Evolutionary conservation across 768 basidiomycete species (phyloP).

Genomic region (Suillus clintonianus): DNA sequence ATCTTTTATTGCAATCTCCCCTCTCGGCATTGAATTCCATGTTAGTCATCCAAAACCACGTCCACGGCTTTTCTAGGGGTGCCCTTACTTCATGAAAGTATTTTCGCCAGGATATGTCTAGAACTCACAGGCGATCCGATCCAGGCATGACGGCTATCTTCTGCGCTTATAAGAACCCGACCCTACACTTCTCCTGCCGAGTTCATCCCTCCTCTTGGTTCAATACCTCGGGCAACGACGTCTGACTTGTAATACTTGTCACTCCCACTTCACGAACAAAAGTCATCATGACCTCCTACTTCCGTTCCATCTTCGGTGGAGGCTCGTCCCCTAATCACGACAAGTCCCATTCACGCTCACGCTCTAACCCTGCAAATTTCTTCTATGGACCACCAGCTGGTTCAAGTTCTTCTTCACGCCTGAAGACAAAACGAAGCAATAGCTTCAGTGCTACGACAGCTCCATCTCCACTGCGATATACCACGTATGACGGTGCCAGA

Average conservation of each 20-base stretch:
- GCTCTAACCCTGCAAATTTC: conserved; percentile 41
- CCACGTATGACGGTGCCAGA: conserved; percentile 34
- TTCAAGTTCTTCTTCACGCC: conserved; percentile 26
- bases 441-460: conserved; percentile 38
- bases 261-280: conserved; percentile 18
- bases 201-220: conserved; percentile 15
- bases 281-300: conserved; percentile 47
- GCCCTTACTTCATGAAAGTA: conserved; percentile 32
- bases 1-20: conserved; percentile 19
- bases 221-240: conserved; percentile 18
- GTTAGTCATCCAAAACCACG: conserved; percentile 12
- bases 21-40: conserved; percentile 24
- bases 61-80: conserved; percentile 32
- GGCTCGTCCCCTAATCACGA: conserved; percentile 25
- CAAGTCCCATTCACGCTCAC: conserved; percentile 47
- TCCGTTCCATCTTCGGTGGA: conserved; percentile 49
- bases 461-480: conserved; percentile 44
- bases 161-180: conserved; percentile 24
- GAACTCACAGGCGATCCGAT: conserved; percentile 19
- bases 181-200: neutral
- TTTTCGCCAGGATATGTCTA: conserved; percentile 21
- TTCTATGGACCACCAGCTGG: conserved; percentile 34
- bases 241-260: neutral
- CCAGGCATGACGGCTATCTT: conserved; percentile 19
- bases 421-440: conserved; percentile 40